Base-by-base conservation (phyloP, 2,329 filamentous ascomycete genomes). In the Trichoderma polysporum region DNA sequence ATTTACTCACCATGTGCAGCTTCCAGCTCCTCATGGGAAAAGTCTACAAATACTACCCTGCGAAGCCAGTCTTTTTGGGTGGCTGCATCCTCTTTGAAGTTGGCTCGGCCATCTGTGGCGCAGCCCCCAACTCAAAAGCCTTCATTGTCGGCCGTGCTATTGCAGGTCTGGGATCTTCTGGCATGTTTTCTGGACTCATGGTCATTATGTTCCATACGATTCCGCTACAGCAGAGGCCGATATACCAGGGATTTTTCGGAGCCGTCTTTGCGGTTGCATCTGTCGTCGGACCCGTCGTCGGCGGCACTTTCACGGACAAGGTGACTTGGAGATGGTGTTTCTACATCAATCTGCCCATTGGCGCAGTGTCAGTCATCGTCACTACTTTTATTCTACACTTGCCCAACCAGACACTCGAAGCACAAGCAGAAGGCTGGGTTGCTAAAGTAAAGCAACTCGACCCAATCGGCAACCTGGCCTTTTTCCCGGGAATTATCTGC, bases 131-230 rank as follows among this genome's bases (percentile, higher is more conserved):
- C 59, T 80, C 79, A 35, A 76, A 73, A 27, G 72, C 80, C n/a
- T 78, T 82, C 6, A 80, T 83, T 41, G 77, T 81, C 70, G 83
- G 82, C 62, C 80, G 82, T 54, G 82, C 82, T 47, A 79, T 83
- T 17, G 77, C 79, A 6, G 78, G 77, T 41, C 74, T 82, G 33
- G 75, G 77, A 4, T 78, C 80, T 3, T 79, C 84, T 9, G 84
- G 79, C 4, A 71, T 85, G 13, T 57, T 65, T 8, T 57, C 61
- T 3, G 61, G 61, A 5, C 29, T 57, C 53, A 56, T 65, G 53
- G 45, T 66, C 45, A 39, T 60, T 29, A 61, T 66, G 53, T 58
- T 60, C 33, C 35, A 66, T 17, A 39, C 31, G 1, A 45, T 66
- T 37, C 63, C 53, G 25, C 56, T 60, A 15, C 52, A 61, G 25